Evolutionary conservation across 345 rosid species (phyloP).

Genomic region (Ceriops zippeliana): DNA sequence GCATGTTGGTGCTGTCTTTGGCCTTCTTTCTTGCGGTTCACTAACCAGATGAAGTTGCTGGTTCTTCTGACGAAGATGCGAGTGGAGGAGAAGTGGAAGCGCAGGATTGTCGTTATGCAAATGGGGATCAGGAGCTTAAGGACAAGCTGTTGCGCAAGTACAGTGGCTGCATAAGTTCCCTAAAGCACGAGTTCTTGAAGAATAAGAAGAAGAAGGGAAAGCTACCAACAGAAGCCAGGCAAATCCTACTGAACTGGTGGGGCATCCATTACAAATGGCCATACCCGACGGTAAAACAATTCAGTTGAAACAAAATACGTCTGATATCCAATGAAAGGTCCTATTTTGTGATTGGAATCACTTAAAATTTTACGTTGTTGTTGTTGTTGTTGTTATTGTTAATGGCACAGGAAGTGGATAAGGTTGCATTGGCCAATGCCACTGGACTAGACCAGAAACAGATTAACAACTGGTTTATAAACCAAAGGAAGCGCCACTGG

Average conservation of each 20-base stretch:
- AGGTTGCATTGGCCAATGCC: conserved; percentile 42
- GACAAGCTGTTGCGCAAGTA: conserved; percentile 42
- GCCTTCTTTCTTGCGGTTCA: not conserved
- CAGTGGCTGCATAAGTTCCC: conserved; percentile 39
- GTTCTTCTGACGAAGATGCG: conserved; percentile 39
- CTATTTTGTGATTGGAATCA: not conserved
- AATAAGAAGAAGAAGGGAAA: conserved; percentile 53
- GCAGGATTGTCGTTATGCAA: conserved; percentile 4
- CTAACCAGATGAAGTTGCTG: conserved; percentile 29
- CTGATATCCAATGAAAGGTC: not conserved
- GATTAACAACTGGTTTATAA: conserved; percentile 64
- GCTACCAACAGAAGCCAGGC: conserved; percentile 49
- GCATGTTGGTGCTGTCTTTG: too few relatives aligned
- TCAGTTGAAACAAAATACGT: not conserved
- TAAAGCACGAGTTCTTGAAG: conserved; percentile 48
- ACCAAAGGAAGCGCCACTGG: conserved; percentile 66
- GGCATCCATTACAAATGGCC: conserved; percentile 53
- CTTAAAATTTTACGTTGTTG: not conserved
- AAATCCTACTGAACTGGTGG: conserved; percentile 53
- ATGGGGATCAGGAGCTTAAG: conserved; percentile 40
- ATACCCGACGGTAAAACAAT: conserved; percentile 46
- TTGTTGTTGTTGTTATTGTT: not conserved
- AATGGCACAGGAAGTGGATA: conserved; percentile 43
- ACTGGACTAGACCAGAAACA: conserved; percentile 58
- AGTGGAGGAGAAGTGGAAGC: conserved; percentile 39